A percentile compares a stretch with the other conserved stretches of the same genome.
Evolutionary conservation across 2,329 filamentous ascomycete genomes (phyloP).

Genomic region (Xylariales sp.): DNA sequence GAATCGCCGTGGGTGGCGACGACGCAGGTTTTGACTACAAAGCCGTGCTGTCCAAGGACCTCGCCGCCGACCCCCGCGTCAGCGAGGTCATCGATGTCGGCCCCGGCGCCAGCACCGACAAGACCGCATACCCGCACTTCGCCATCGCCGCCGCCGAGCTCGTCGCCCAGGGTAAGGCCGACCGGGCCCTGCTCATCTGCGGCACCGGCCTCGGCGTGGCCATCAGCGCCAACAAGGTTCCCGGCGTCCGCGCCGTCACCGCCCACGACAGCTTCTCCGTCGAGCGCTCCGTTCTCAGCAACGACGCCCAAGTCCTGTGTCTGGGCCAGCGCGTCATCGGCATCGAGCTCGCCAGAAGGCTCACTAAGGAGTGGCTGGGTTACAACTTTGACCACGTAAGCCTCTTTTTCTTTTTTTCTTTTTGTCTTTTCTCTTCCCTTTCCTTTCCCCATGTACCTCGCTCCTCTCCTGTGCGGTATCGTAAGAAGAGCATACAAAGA

Average conservation of each 20-base stretch:
- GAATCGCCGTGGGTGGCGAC: conserved; percentile 19
- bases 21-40: conserved; percentile 79
- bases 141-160: conserved; percentile 68
- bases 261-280: conserved; percentile 84
- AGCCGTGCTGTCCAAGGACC: conserved; percentile 68
- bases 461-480: not conserved
- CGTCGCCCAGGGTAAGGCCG: conserved; percentile 59
- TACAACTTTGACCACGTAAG: conserved; percentile 72
- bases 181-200: conserved; percentile 78
- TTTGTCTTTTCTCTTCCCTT: too few species aligned
- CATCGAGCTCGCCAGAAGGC: conserved; percentile 70
- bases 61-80: conserved; percentile 64
- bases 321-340: conserved; percentile 83
- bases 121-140: conserved; percentile 77
- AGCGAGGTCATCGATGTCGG: conserved; percentile 70
- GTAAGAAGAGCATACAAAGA: too few species aligned
- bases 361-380: conserved; percentile 80
- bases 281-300: conserved; percentile 75
- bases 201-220: conserved; percentile 84
- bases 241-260: conserved; percentile 79
- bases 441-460: too few species aligned
- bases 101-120: conserved; percentile 60
- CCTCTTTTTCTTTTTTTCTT: not conserved
- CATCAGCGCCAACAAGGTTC: conserved; percentile 85
- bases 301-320: conserved; percentile 83